Percentiles rank a stretch among this genome's conserved stretches.
These are phyloP conservation scores for Scleroderma citrinum DNA, from an alignment of 768 basidiomycete species.

Conservation along the genomic window DNA sequence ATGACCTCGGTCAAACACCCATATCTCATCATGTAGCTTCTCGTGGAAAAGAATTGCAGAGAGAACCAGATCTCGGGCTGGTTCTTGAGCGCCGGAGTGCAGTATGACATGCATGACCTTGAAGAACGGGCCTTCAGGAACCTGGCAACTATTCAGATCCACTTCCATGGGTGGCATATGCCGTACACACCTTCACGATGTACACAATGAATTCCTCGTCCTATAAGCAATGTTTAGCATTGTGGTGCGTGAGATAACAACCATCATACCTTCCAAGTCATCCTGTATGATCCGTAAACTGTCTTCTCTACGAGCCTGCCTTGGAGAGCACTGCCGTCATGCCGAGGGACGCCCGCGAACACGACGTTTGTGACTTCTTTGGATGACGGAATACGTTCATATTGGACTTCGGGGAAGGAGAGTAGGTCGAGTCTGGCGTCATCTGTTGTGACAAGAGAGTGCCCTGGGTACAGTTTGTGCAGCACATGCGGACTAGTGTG, in stretches of 20 bases:
- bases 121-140: conserved; percentile 16
- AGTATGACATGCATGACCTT: conserved; percentile 44
- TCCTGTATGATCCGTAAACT: conserved; percentile 47
- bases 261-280: conserved; percentile 52
- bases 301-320: conserved; percentile 51
- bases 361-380: conserved; percentile 44
- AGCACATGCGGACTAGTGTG: conserved; percentile 39
- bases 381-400: conserved; percentile 40
- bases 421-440: conserved; percentile 45
- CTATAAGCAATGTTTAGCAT: conserved; percentile 27
- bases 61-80: conserved; percentile 45
- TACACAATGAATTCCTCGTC: conserved; percentile 53
- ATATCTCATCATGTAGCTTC: conserved; percentile 61
- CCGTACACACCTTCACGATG: conserved; percentile 38
- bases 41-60: conserved; percentile 47
- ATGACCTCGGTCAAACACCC: conserved; percentile 67
- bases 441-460: conserved; percentile 51
- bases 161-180: neutral
- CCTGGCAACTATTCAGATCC: conserved; percentile 19
- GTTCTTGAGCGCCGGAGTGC: conserved; percentile 54
- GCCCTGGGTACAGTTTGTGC: conserved; percentile 52
- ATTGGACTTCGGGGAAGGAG: conserved; percentile 43
- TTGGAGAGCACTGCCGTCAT: conserved; percentile 30
- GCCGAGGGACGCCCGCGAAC: conserved; percentile 46
- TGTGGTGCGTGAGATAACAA: neutral